phyloP scores from a whole-genome alignment of 2,329 filamentous ascomycete species.

The Scopulariopsis brevicaulis region DNA sequence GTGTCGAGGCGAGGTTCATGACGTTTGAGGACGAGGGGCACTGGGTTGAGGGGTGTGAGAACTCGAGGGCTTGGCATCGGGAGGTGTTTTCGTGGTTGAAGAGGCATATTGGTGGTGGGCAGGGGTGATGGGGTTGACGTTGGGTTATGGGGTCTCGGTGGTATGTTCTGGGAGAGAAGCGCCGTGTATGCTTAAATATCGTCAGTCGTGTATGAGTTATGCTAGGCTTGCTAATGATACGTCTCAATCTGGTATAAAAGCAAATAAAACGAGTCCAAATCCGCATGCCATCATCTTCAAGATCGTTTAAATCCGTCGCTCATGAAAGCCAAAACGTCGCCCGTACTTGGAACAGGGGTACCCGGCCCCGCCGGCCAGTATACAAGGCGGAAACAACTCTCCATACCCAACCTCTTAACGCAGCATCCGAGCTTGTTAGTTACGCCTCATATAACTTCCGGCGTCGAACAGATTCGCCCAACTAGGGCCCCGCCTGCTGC shows the following conservation, averaged over 20 bases:
- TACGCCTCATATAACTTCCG: not conserved
- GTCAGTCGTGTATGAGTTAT: not conserved
- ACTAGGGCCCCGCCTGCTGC: slow-evolving; percentile 7
- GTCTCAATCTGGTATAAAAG: not conserved
- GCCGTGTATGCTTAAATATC: not conserved
- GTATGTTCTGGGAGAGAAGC: not conserved
- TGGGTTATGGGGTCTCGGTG: not conserved
- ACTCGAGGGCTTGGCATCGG: slow-evolving; percentile 56
- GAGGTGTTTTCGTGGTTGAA: slow-evolving; percentile 59
- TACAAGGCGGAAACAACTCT: not conserved
- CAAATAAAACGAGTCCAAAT: slow-evolving; percentile 1
- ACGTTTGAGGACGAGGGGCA: slow-evolving; percentile 66
- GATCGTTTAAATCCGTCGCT: not conserved
- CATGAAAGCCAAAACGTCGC: not conserved
- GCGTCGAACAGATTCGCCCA: not conserved
- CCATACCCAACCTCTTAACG: too few relatives aligned
- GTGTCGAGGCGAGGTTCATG: slow-evolving; percentile 57
- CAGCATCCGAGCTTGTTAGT: too few relatives aligned
- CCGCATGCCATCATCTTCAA: not conserved
- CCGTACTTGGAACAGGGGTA: not conserved
- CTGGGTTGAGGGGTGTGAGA: slow-evolving; percentile 59
- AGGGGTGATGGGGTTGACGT: not conserved
- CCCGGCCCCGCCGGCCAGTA: not conserved
- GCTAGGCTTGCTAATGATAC: not conserved
- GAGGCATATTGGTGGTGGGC: slow-evolving; percentile 21